These are phyloP conservation scores for Carex parvula DNA, from an alignment of 176 grass and related monocot species.

Conservation along the genomic window DNA sequence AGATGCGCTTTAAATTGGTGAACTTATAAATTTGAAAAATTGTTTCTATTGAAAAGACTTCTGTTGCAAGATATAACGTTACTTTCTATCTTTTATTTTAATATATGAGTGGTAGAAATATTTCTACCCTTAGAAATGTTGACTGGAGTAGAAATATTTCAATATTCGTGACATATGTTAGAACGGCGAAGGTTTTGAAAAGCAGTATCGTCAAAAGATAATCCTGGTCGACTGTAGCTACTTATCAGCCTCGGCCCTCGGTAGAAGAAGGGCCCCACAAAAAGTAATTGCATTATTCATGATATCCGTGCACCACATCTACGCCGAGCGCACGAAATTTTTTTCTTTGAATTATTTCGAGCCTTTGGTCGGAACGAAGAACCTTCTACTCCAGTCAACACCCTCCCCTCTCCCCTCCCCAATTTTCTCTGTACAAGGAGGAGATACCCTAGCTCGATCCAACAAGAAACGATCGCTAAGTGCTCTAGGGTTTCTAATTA, in stretches of 20 bases:
- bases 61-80: too few relatives aligned
- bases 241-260: not conserved
- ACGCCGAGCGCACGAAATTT: not conserved
- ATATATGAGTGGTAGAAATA: too few relatives aligned
- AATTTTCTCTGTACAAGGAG: conserved; percentile 7
- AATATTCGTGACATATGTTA: too few relatives aligned
- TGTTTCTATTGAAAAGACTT: too few relatives aligned
- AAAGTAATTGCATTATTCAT: not conserved
- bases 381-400: conserved; percentile 30
- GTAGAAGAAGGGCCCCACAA: not conserved
- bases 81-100: too few relatives aligned
- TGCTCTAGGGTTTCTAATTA: not conserved
- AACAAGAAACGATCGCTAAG: not conserved
- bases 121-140: too few relatives aligned
- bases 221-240: too few relatives aligned
- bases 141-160: too few relatives aligned
- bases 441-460: conserved; percentile 3
- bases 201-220: not conserved
- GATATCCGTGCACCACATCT: not conserved
- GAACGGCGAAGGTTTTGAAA: too few relatives aligned
- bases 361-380: conserved; percentile 14
- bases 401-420: too few relatives aligned
- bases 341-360: not conserved
- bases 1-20: too few relatives aligned
- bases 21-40: too few relatives aligned